phyloP scores from a whole-genome alignment of 768 basidiomycete species.

The Cytidiella melzeri region DNA sequence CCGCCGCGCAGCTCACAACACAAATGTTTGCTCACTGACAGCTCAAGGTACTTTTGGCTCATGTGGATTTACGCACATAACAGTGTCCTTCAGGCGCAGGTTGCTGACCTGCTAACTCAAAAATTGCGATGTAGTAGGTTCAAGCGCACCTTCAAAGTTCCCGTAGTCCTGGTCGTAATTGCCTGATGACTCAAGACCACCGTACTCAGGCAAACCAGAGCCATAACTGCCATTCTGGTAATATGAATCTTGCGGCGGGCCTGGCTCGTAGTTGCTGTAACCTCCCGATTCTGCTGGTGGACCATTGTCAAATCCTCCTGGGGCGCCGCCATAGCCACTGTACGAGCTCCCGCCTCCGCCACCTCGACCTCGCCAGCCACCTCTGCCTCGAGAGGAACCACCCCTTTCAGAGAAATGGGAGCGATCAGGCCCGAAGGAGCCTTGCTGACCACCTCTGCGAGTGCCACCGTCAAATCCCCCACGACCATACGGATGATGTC shows the following conservation, averaged over 20 bases:
- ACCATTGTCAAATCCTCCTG: slow-evolving; percentile 59
- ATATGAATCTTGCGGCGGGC: slow-evolving; percentile 50
- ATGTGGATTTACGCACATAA: not conserved
- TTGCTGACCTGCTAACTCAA: slow-evolving; percentile 6
- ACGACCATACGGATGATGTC: slow-evolving; percentile 78
- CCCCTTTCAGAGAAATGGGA: slow-evolving; percentile 59
- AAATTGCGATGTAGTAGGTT: slow-evolving; percentile 57
- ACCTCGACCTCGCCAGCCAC: slow-evolving; percentile 37
- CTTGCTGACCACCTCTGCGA: slow-evolving; percentile 58
- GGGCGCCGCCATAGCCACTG: slow-evolving; percentile 46
- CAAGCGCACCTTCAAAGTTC: slow-evolving; percentile 82
- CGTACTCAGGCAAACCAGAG: slow-evolving; percentile 47
- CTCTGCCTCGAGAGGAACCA: slow-evolving; percentile 42
- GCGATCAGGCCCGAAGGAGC: slow-evolving; percentile 70
- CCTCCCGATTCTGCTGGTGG: slow-evolving; percentile 54
- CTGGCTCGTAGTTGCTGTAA: slow-evolving; percentile 66
- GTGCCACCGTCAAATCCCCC: slow-evolving; percentile 54
- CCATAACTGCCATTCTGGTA: slow-evolving; percentile 66
- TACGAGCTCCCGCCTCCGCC: slow-evolving; percentile 37
- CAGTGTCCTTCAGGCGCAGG: slow-evolving; percentile 10
- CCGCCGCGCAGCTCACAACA: slow-evolving; percentile 15
- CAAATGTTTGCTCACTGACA: slow-evolving; percentile 9
- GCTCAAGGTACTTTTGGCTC: slow-evolving; percentile 5
- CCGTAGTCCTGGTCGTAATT: slow-evolving; percentile 57
- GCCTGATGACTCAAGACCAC: slow-evolving; percentile 41